These are phyloP conservation scores for Mycena vitilis DNA, from an alignment of 768 basidiomycete genomes.

Conservation along the genomic window DNA sequence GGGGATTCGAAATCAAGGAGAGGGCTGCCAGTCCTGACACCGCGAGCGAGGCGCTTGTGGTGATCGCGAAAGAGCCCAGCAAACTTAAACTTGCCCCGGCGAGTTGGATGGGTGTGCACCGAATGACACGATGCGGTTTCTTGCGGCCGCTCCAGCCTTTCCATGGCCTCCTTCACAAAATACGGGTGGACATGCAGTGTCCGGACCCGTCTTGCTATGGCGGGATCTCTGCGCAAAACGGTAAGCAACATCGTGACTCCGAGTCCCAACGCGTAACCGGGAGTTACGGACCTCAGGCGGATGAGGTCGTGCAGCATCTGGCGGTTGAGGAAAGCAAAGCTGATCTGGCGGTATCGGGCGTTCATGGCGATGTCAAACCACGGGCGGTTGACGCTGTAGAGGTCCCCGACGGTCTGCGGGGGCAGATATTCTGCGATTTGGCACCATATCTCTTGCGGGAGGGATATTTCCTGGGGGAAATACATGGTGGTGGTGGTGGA, in stretches of 20 bases:
- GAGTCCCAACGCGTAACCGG: background rate
- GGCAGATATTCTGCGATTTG: conserved; percentile 51
- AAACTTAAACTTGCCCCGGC: conserved; percentile 40
- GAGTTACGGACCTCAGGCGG: conserved; percentile 48
- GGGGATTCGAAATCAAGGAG: conserved; percentile 47
- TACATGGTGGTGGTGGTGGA: conserved; percentile 20
- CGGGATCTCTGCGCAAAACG: conserved; percentile 55
- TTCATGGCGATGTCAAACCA: conserved; percentile 54
- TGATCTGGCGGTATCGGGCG: conserved; percentile 59
- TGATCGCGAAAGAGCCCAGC: conserved; percentile 47
- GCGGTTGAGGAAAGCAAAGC: conserved; percentile 60
- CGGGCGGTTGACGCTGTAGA: conserved; percentile 51
- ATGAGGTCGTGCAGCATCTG: conserved; percentile 48
- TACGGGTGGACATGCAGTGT: conserved; percentile 62
- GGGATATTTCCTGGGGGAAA: conserved; percentile 46
- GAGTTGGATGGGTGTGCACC: conserved; percentile 18
- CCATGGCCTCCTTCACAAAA: conserved; percentile 56
- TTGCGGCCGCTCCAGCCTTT: conserved; percentile 37
- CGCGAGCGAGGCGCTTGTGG: conserved; percentile 41
- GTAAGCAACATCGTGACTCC: conserved; percentile 22
- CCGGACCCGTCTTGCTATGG: conserved; percentile 59
- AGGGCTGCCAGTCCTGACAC: conserved; percentile 41
- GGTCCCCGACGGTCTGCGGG: conserved; percentile 45
- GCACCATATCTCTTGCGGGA: conserved; percentile 51
- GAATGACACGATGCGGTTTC: background rate